Evolutionary conservation across 139 green algal species (phyloP).

Genomic region (Closterium sp.): DNA sequence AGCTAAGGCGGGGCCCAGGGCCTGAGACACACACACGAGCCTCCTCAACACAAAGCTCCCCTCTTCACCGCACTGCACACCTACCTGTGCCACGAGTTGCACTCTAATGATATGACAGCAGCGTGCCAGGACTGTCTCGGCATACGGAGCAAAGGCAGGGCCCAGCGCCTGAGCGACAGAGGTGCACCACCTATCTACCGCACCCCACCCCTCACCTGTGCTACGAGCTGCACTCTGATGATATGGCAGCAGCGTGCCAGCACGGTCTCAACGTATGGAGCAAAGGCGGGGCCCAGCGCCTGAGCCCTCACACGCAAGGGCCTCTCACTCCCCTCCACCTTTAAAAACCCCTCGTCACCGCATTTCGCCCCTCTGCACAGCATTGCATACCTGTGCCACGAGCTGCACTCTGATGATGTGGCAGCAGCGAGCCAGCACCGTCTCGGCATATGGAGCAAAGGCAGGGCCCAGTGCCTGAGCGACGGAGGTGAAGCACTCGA

Average conservation of each 20-base stretch:
- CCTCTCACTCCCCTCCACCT: no score
- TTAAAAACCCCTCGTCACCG: neutral
- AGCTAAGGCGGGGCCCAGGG: slow-evolving; percentile 36
- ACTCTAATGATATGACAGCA: slow-evolving; percentile 59
- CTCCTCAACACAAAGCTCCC: no score
- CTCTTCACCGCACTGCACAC: no score
- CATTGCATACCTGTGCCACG: slow-evolving; percentile 36
- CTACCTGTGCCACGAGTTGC: slow-evolving; percentile 44
- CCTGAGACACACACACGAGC: slow-evolving; percentile 53
- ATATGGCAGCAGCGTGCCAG: slow-evolving; percentile 77
- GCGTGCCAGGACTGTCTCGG: slow-evolving; percentile 73
- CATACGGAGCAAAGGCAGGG: slow-evolving; percentile 57
- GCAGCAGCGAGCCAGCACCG: slow-evolving; percentile 67
- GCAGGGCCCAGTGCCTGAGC: slow-evolving; percentile 44
- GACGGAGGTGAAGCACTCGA: slow-evolving; percentile 79
- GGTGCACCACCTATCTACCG: no score
- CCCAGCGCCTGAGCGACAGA: slow-evolving; percentile 49
- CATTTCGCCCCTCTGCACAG: neutral
- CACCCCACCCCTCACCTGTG: no score
- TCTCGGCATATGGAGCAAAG: slow-evolving; percentile 63
- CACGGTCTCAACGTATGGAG: slow-evolving; percentile 62
- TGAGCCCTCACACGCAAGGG: slow-evolving; percentile 26
- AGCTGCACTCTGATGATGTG: slow-evolving; percentile 61
- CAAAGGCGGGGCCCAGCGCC: slow-evolving; percentile 45
- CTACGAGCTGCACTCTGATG: slow-evolving; percentile 50